A percentile compares a stretch with the other conserved stretches of the same genome.
Conservation (phyloP, 257 asterid genomes). For the Solanum clarkiae region DNA sequence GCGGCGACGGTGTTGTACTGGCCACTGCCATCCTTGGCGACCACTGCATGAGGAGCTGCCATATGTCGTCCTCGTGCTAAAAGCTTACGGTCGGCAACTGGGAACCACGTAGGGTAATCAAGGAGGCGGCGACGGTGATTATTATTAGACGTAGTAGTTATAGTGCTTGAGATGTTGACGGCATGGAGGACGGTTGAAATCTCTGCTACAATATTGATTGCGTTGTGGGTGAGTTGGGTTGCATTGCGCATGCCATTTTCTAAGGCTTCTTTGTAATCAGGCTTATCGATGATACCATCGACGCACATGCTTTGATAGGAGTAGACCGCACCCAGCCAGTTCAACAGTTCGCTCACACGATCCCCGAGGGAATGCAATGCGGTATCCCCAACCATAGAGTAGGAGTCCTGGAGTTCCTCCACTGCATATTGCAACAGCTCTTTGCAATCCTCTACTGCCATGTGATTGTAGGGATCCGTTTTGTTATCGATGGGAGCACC, state of each 20-base stretch:
- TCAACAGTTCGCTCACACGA: constrained; percentile 32
- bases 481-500: constrained; percentile 8
- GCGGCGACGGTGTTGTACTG: constrained; percentile 28
- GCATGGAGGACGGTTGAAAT: constrained; percentile 23
- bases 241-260: constrained; percentile 28
- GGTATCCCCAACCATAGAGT: constrained; percentile 21
- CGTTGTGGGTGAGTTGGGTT: constrained; percentile 58
- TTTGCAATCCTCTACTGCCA: constrained; percentile 56
- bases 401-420: constrained; percentile 34
- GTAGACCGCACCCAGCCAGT: constrained; percentile 42
- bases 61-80: constrained; percentile 6
- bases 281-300: constrained; percentile 27
- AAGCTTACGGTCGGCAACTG: constrained; percentile 39
- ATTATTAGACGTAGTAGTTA: neutral
- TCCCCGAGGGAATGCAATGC: constrained; percentile 23
- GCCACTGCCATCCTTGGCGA: constrained; percentile 65
- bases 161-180: constrained; percentile 10
- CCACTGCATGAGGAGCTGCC: constrained; percentile 34
- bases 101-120: constrained; percentile 44
- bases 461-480: constrained; percentile 19
- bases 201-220: constrained; percentile 45
- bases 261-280: constrained; percentile 27
- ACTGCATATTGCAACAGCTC: constrained; percentile 37
- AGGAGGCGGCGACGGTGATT: constrained; percentile 21
- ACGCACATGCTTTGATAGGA: constrained; percentile 38